Evolutionary conservation across 805 yeast species (phyloP).

Genomic region (Metschnikowia bowlesiae): DNA sequence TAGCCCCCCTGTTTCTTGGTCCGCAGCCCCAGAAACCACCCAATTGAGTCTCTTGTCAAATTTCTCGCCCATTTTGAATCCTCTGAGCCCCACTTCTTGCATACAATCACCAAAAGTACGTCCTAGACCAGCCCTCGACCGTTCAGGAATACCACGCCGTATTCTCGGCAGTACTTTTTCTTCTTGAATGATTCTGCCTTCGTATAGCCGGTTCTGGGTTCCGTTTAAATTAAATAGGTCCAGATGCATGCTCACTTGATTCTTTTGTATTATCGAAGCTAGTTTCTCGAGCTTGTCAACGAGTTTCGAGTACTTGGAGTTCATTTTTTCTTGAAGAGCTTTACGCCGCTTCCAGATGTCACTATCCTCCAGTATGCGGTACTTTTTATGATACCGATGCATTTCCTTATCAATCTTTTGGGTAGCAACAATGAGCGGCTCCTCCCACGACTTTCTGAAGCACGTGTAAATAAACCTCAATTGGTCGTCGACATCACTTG

Average conservation of each 20-base stretch:
- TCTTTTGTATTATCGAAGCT: slow-evolving; percentile 4
- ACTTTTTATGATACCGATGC: slow-evolving; percentile 12
- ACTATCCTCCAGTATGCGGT: slow-evolving; percentile 9
- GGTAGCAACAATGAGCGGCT: slow-evolving; percentile 10
- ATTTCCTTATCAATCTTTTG: slow-evolving; percentile 12
- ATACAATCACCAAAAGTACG: slow-evolving; percentile 32
- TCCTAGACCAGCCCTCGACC: slow-evolving; percentile 27
- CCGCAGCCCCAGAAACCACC: neutral
- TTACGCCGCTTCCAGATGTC: slow-evolving; percentile 11
- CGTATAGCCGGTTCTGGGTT: slow-evolving; percentile 2
- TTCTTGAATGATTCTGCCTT: neutral
- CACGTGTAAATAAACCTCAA: neutral
- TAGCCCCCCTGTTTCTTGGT: neutral
- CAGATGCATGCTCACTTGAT: slow-evolving; percentile 30
- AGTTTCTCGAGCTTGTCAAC: slow-evolving; percentile 14
- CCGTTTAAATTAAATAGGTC: slow-evolving; percentile 24
- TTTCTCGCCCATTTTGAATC: slow-evolving; percentile 27
- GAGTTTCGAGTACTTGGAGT: slow-evolving; percentile 15
- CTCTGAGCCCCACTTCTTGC: slow-evolving; percentile 18
- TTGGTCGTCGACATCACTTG: neutral
- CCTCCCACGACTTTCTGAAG: slow-evolving; percentile 10
- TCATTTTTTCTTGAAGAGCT: slow-evolving; percentile 14
- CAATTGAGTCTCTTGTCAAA: slow-evolving; percentile 23
- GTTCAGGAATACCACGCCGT: slow-evolving; percentile 19
- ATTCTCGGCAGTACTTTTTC: neutral